Evolutionary conservation across 306 rosid genomes (phyloP), one percentile per base, ranked within the genome.

Genomic region (Styphnolobium japonicum): DNA sequence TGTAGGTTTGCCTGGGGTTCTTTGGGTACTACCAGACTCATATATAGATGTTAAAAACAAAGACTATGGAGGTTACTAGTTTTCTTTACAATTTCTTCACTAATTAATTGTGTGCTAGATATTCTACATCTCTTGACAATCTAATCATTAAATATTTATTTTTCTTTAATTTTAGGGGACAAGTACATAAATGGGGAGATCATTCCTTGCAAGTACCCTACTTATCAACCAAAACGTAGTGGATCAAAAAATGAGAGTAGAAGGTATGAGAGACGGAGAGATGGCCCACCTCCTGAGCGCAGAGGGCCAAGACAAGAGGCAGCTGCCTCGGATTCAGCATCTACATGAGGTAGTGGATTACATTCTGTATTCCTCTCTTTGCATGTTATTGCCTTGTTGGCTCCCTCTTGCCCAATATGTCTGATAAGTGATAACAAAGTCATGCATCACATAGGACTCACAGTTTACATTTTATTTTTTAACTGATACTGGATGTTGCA

Each of bases 11-110:
- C 97, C 99, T 60, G 98, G 98, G 15, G 96, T 93, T 82, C 96
- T 96, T 53, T 96, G 99, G 98, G 99, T 96, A 43, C 85, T 93
- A 79, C 97, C 98, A 60, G 99, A 96, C 82, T 96, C 99, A 0
- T 96, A 96, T 37, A 91, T 96, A 58, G 99, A 96, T 69, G 96
- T 90, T 62, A 96, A 93, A 70, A 96, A 96, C 77, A 96, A 93
- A 80, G 98, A 96, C 66, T 96, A 91, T 18, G 98, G 99, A 91
- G 98, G 98, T 93, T 45, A 42, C 33, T 34, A 27, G 33, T 64
- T 36, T 67, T 67, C n/a, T n/a, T n/a, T n/a, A 27, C 1, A n/a
- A 40, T 57, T 76, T 75, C n/a, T 4, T 71, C 11, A 34, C 64
- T 58, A 37, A 40, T 8, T 18, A 4, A 27, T 58, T 40, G 31